Percentiles rank a stretch among this genome's conserved stretches.
phyloP scores from a whole-genome alignment of 2,329 filamentous ascomycete genomes.

The Colletotrichum noveboracense region DNA sequence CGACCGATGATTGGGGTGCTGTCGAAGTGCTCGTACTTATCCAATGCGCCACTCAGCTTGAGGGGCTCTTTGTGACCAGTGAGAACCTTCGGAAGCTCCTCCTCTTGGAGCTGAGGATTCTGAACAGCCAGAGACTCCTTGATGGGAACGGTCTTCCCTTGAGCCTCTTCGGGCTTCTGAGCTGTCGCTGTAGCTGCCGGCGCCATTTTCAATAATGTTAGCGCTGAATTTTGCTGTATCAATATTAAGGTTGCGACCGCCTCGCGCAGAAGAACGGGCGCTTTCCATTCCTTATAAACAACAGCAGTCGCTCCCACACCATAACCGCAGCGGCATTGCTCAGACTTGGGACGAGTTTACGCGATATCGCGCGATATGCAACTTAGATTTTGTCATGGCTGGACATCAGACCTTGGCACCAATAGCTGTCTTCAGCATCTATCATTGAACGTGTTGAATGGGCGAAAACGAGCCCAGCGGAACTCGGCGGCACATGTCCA shows the following conservation, averaged over 20 bases:
- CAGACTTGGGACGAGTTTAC: background rate
- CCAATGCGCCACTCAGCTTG: slow-evolving; percentile 54
- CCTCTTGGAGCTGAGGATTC: background rate
- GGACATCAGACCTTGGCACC: background rate
- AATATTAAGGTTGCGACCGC: background rate
- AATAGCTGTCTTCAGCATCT: background rate
- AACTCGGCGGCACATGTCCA: background rate
- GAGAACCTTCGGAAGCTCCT: slow-evolving; percentile 6
- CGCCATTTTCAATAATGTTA: background rate
- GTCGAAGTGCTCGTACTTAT: slow-evolving; percentile 60
- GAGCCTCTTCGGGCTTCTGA: background rate
- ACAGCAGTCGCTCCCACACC: background rate
- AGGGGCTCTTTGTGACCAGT: slow-evolving; percentile 40
- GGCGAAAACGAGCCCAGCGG: background rate
- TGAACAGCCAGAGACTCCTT: background rate
- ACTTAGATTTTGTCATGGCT: background rate
- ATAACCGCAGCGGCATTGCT: background rate
- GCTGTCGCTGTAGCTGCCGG: slow-evolving; percentile 18
- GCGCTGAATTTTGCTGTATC: background rate
- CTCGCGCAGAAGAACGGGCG: background rate
- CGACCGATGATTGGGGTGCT: slow-evolving; percentile 66
- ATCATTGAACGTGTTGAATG: background rate
- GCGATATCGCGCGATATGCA: slow-evolving; percentile 7
- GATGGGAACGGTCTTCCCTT: background rate
- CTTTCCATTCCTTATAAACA: background rate